Evolutionary conservation across 2,329 filamentous ascomycete species (phyloP).

Genomic region (Fusarium sp.): DNA sequence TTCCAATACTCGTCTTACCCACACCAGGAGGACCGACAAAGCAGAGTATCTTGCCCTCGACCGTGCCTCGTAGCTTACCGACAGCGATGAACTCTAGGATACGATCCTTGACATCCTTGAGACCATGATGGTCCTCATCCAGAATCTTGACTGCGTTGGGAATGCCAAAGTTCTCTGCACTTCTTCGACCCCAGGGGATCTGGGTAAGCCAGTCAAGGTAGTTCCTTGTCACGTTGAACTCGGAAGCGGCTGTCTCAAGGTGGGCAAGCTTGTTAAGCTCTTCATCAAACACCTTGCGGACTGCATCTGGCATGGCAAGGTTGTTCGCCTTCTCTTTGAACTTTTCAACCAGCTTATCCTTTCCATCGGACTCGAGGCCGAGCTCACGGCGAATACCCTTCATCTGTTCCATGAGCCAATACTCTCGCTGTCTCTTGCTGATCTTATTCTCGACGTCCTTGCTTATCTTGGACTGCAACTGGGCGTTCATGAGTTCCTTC

Average conservation of each 20-base stretch:
- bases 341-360: constrained; percentile 96
- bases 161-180: constrained; percentile 96
- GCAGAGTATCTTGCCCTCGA: constrained; percentile 98
- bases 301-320: constrained; percentile 94
- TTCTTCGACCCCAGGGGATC: constrained; percentile 95
- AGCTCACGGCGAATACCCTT: constrained; percentile 96
- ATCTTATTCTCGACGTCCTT: constrained; percentile 99
- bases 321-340: constrained; percentile 96
- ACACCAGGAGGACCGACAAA: constrained; percentile 97
- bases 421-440: constrained; percentile 95
- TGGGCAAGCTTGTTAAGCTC: constrained; percentile 97
- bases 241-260: constrained; percentile 92
- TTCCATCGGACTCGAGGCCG: constrained; percentile 96
- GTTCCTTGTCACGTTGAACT: constrained; percentile 98
- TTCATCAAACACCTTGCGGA: constrained; percentile 97
- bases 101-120: constrained; percentile 98
- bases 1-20: constrained; percentile 98
- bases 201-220: constrained; percentile 99
- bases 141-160: constrained; percentile 88
- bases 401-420: constrained; percentile 99
- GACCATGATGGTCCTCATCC: constrained; percentile 94
- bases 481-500: constrained; percentile 98
- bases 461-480: constrained; percentile 95
- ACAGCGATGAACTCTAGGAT: constrained; percentile 99
- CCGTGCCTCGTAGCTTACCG: constrained; percentile 93